phyloP scores from a whole-genome alignment of 2,329 filamentous ascomycete genomes.

The Aspergillus versicolor region DNA sequence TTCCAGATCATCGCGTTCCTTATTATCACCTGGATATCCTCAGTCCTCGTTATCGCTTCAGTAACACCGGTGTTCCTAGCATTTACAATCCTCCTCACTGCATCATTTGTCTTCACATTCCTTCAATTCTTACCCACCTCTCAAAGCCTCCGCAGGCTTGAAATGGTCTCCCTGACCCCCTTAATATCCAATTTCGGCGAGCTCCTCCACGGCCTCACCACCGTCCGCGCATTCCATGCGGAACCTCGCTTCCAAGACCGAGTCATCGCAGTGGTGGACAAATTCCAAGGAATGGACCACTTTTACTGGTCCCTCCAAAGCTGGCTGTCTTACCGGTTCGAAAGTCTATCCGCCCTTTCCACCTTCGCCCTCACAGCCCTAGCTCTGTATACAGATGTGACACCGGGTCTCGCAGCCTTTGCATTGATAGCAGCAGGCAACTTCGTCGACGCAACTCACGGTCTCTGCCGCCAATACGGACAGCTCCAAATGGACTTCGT shows the following conservation, averaged over 20 bases:
- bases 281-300: conserved; percentile 92
- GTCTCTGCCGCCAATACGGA: conserved; percentile 76
- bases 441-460: conserved; percentile 68
- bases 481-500: conserved; percentile 90
- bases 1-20: conserved; percentile 71
- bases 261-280: conserved; percentile 78
- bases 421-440: conserved; percentile 69
- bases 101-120: conserved; percentile 72
- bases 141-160: conserved; percentile 76
- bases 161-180: conserved; percentile 86
- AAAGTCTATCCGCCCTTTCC: conserved; percentile 67
- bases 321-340: conserved; percentile 81
- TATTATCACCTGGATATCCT: conserved; percentile 68
- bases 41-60: conserved; percentile 73
- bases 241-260: conserved; percentile 76
- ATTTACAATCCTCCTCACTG: conserved; percentile 67
- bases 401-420: conserved; percentile 78
- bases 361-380: conserved; percentile 72
- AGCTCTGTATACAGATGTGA: conserved; percentile 72
- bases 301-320: conserved; percentile 89
- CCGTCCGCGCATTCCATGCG: conserved; percentile 78
- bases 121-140: conserved; percentile 76
- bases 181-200: conserved; percentile 92
- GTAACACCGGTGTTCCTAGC: conserved; percentile 75
- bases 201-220: conserved; percentile 79